These are phyloP conservation scores for Hymenoscyphus albidus DNA, from an alignment of 2,329 filamentous ascomycete species.

Conservation along the genomic window DNA sequence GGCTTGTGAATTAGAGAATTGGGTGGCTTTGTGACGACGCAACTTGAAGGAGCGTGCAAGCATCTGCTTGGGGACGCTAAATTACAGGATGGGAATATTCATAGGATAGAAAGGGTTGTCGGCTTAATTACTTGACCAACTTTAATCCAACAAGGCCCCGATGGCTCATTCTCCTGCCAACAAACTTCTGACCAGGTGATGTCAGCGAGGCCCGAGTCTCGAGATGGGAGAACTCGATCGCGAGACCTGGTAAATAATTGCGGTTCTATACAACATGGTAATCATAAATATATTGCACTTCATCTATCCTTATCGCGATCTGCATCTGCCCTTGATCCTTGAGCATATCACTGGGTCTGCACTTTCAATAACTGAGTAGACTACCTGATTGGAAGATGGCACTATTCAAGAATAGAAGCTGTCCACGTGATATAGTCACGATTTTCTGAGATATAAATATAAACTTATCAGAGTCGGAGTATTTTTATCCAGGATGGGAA, in stretches of 20 bases:
- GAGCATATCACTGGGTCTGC: not conserved
- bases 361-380: not conserved
- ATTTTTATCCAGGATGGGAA: not conserved
- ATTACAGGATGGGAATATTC: not conserved
- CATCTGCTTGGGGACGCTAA: not conserved
- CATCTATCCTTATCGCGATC: not conserved
- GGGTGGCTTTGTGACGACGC: not conserved
- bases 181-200: not conserved
- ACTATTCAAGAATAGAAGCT: not conserved
- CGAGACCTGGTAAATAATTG: not conserved
- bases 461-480: too few species aligned
- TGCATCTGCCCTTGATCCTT: not conserved
- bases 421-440: not conserved
- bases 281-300: not conserved
- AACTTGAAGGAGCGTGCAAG: not conserved
- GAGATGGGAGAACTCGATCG: not conserved
- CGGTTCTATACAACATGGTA: not conserved
- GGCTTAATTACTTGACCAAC: not conserved
- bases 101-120: not conserved
- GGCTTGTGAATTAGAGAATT: not conserved
- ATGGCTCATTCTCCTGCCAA: not conserved
- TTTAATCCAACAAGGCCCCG: not conserved
- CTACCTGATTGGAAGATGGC: not conserved
- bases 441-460: not conserved
- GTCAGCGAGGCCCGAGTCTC: not conserved